Conservation (phyloP, 2,329 filamentous ascomycete species). For the Neonectria ditissima region DNA sequence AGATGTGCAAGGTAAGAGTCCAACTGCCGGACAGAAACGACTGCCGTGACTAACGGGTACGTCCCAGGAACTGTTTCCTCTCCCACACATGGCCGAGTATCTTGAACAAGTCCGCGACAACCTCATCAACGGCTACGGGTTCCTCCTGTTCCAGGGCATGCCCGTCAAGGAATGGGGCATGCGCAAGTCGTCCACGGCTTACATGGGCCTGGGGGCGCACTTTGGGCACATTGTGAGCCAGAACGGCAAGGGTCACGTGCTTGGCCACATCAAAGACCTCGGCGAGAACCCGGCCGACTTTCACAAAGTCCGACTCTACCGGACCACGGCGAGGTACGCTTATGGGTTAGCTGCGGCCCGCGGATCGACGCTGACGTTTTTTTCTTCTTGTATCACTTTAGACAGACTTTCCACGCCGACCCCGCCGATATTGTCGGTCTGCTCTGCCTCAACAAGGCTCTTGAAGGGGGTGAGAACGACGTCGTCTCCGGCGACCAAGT, state of each 20-base stretch:
- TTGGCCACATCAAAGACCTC: slow-evolving; percentile 88
- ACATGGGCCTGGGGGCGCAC: slow-evolving; percentile 86
- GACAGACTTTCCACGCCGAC: slow-evolving; percentile 72
- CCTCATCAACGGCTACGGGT: slow-evolving; percentile 82
- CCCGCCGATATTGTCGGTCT: slow-evolving; percentile 86
- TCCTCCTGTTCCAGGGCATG: slow-evolving; percentile 89
- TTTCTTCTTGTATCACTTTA: slow-evolving; percentile 14
- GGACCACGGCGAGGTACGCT: slow-evolving; percentile 72
- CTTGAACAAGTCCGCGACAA: slow-evolving; percentile 52
- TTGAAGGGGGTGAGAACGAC: slow-evolving; percentile 86
- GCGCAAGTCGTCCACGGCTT: slow-evolving; percentile 82
- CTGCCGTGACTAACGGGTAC: slow-evolving; percentile 5
- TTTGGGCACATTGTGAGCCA: slow-evolving; percentile 88
- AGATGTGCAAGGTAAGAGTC: not conserved
- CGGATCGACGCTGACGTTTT: slow-evolving; percentile 1
- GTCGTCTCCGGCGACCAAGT: slow-evolving; percentile 82
- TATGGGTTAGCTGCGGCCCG: not conserved
- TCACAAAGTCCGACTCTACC: slow-evolving; percentile 87
- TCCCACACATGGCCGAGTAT: slow-evolving; percentile 46
- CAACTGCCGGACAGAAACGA: slow-evolving; percentile 4
- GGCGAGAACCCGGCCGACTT: slow-evolving; percentile 81
- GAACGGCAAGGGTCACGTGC: slow-evolving; percentile 83
- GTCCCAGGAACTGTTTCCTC: slow-evolving; percentile 51
- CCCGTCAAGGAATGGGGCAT: slow-evolving; percentile 80
- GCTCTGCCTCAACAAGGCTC: slow-evolving; percentile 80